phyloP scores from a whole-genome alignment of 2,329 filamentous ascomycete genomes.

The Didymella segeticola region DNA sequence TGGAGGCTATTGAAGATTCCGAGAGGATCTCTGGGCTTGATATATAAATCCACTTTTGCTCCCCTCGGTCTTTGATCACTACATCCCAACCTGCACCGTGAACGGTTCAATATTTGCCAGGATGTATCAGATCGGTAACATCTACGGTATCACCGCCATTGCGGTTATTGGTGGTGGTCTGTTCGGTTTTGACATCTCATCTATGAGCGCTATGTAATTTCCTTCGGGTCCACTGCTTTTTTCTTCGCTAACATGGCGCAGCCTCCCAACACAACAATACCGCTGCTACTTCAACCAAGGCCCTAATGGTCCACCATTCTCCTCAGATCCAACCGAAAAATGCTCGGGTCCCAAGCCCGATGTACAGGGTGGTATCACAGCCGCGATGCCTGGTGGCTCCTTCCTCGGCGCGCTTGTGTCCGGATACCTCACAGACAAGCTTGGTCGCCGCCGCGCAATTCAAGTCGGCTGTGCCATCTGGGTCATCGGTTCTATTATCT shows the following conservation, averaged over 20 bases:
- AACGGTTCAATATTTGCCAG: slow-evolving; percentile 14
- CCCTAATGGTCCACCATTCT: slow-evolving; percentile 40
- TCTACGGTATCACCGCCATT: slow-evolving; percentile 65
- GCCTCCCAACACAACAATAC: slow-evolving; percentile 71
- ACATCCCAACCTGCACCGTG: slow-evolving; percentile 2
- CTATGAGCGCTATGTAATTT: slow-evolving; percentile 65
- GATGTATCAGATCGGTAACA: slow-evolving; percentile 59
- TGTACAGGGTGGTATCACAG: slow-evolving; percentile 72
- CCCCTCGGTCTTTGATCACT: neutral
- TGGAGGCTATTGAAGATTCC: slow-evolving; percentile 9
- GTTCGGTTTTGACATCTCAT: slow-evolving; percentile 81
- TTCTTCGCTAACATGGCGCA: slow-evolving; percentile 23
- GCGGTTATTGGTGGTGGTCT: slow-evolving; percentile 70
- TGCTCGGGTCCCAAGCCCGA: slow-evolving; percentile 61
- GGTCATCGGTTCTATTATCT: slow-evolving; percentile 67
- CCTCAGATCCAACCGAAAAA: slow-evolving; percentile 46
- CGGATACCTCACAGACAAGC: slow-evolving; percentile 64
- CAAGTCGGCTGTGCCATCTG: slow-evolving; percentile 61
- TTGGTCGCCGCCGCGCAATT: slow-evolving; percentile 62
- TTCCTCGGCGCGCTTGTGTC: slow-evolving; percentile 69
- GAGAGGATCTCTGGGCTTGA: neutral
- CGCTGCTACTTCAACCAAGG: slow-evolving; percentile 73
- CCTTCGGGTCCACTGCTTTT: neutral
- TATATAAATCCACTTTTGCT: slow-evolving; percentile 25
- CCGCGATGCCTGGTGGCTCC: slow-evolving; percentile 74